Base-by-base conservation (phyloP, 1,284 basidiomycete genomes). In the Irpex lacteus region DNA sequence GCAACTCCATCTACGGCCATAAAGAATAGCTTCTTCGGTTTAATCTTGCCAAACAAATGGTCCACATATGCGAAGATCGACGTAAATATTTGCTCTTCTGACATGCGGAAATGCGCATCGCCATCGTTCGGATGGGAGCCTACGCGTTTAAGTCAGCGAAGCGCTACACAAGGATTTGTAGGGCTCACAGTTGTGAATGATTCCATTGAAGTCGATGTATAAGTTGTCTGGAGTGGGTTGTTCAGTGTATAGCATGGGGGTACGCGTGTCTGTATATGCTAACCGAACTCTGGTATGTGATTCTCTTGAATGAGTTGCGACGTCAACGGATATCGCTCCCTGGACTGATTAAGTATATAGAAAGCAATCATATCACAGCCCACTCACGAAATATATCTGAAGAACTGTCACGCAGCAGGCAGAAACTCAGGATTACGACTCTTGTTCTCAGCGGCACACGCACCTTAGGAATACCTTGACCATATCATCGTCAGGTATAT, bases 1-100 rank as follows among this genome's bases (percentile, higher is more conserved):
- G 98, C 98, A 13, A 98, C 96, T 65, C 98, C 98, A 76, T 99
- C 98, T 58, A 99, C 90, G 34, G 98, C 98, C 90, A 99, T 96
- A 78, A 97, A 98, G 75, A 96, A 96, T 5, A 96, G 80, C 75
- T 98, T 98, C 82, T 94, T 91, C 1, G 98, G 98, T 76, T 96
- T 98, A 70, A 99, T 98, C 81, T 97, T 98, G 59, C 91, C 86
- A 76, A 99, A 99, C 18, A 99, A 82, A 74, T 96, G 94, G 78
- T 99, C 96, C 68, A 99, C 96, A 79, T 99, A 99, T 59, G 94
- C 84, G 73, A 98, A 99, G 72, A 98, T 96, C 21, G 95, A 91
- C 2, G 98, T 92, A 76, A 98, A 97, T 78, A 99, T 98, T 75
- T 98, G 93, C 75, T 97, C 94, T 78, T 99, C 97, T 18, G 95